Evolutionary conservation across 495 filamentous ascomycete species (phyloP), one percentile per base, ranked within the genome.

Genomic region (Poronia punctata): DNA sequence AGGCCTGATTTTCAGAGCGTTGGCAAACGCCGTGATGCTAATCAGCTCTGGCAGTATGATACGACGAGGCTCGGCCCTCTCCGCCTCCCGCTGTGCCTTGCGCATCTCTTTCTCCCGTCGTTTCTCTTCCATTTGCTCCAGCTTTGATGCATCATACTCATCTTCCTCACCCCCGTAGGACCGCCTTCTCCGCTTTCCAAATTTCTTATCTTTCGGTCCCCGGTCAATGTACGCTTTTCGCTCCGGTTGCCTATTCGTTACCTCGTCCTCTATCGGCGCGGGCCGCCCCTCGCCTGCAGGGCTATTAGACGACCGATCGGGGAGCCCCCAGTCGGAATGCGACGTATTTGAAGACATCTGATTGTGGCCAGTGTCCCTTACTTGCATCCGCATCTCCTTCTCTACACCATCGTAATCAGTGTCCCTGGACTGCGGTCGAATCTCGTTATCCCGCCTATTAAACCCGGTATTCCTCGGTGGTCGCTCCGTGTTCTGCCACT

Each of bases 31-130:
- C 12, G 76, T 70, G 27, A 96, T 83, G 49, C 79, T 88, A 61
- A 97, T 95, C 48, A 85, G 90, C 49, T 95, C 87, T 0, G 93
- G 93, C 1, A 99, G 69, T 28, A 84, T 73, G 8, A 98, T 79
- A 3, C 64, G 64, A 1, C 45, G 59, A 2, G 59, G 51, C 5
- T 43, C 50, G 16, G 52, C 48, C 5, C 53, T 64, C 23, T 54
- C 52, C 24, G 59, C 48, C 46, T 46, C 61, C 31, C 48, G 64
- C 54, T 41, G 33, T n/a, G 60, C 58, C 42, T 57, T 66, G 23
- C 50, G 60, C 49, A 59, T 52, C 24, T 52, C 56, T 45, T 62
- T 70, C 11, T 38, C 37, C 19, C 51, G 62, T 11, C 58, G 63
- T n/a, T 49, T 60, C 33, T 62, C 58, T 26, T n/a, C n/a, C n/a